A percentile compares a stretch with the other conserved stretches of the same genome.
Conservation (phyloP, 2,329 filamentous ascomycete genomes). For the Ophiostoma sp. region DNA sequence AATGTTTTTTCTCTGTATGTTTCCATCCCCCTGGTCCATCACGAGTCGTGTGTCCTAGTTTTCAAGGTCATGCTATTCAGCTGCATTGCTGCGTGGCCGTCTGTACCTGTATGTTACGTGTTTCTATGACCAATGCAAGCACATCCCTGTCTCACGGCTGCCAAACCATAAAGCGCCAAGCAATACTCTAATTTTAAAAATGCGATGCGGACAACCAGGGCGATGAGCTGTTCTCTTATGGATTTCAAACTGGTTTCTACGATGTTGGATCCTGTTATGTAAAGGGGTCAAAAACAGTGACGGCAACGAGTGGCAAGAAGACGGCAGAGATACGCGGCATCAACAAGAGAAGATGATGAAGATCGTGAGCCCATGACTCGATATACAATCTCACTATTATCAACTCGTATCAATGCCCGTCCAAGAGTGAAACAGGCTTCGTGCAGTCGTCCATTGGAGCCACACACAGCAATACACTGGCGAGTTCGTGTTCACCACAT, state of each 20-base stretch:
- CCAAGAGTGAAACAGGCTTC: not conserved
- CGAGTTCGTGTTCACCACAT: not conserved
- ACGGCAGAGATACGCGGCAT: too few species aligned
- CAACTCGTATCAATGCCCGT: not conserved
- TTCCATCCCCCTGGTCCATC: not conserved
- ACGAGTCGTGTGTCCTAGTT: not conserved
- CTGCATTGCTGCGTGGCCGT: too few species aligned
- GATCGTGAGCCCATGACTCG: not conserved
- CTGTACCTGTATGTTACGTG: not conserved
- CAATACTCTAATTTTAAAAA: constrained; percentile 6
- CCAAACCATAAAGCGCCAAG: not conserved
- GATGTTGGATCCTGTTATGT: too few species aligned
- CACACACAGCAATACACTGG: not conserved
- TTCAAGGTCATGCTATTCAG: not conserved
- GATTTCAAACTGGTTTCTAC: too few species aligned
- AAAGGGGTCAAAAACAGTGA: too few species aligned
- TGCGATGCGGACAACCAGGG: not conserved
- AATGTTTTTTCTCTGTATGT: not conserved
- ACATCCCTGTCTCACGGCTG: not conserved
- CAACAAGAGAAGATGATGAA: not conserved
- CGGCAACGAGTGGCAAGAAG: too few species aligned
- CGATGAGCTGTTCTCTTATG: too few species aligned
- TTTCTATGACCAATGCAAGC: constrained; percentile 13
- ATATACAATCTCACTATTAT: too few species aligned
- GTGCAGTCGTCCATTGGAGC: not conserved